Base-by-base conservation (phyloP, 2,329 filamentous ascomycete genomes). In the Nemania sp. region DNA sequence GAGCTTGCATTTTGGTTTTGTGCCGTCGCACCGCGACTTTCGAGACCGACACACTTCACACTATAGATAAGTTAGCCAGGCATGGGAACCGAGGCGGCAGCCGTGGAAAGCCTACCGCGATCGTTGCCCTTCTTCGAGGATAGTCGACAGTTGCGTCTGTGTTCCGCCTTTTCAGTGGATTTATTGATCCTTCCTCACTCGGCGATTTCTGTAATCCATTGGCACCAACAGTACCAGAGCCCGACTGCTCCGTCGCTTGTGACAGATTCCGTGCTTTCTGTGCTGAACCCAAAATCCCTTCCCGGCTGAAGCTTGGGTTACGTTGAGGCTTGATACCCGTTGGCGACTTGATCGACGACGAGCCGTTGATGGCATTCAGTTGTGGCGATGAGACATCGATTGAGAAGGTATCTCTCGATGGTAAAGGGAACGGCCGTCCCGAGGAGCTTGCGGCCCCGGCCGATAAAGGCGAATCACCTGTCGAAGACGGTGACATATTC, bases 11-110 rank as follows among this genome's bases (percentile, higher is more conserved):
- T 94, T 95, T 52, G 93, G 93, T 73, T 93, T 90, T 10, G 87
- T 91, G 62, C 92, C 92, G 78, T 94, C 92, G 79, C 92, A 94
- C 70, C 92, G 87, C 67, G 91, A 93, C 77, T 94, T 94, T 73
- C 92, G 87, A 41, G 92, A 93, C 20, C 92, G 90, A 77, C 92
- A 94, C 66, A 94, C 92, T 77, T 94, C 92, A 79, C 92, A 94
- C 91, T 93, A 74, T 64, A 54, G 49, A 72, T 20, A 69, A 62
- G 47, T 67, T 64, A 38, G 53, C 18, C 18, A 55, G 45, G n/a
- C 24, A 54, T 54, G 20, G 22, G 60, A 63, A 32, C 54, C 32
- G 41, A 63, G 53, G 38, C 22, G 43, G 35, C 55, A 56, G 20
- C 55, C 68, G 63, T 43, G 58, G 67, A 64, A 63, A 68, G 83